Base-by-base conservation (phyloP, 2,329 filamentous ascomycete genomes). In the Torrubiellomyces zombiae region DNA sequence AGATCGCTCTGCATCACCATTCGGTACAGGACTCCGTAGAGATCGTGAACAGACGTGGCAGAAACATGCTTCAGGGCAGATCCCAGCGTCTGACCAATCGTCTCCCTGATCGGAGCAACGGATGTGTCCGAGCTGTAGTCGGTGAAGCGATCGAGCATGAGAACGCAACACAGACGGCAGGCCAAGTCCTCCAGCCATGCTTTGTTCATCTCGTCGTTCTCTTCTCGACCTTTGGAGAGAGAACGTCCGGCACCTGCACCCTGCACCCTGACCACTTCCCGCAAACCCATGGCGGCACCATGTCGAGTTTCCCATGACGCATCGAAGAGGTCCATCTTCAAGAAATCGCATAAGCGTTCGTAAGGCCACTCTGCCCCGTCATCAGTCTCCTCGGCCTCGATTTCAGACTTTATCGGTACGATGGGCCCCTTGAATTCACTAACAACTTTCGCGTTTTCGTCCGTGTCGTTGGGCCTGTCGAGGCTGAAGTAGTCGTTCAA, bases 121-220 rank as follows among this genome's bases (percentile, higher is more conserved):
- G 91, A 92, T 26, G 82, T 98, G 48, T 98, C 89, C 5, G 85
- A 93, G 30, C 91, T 89, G 54, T 94, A 98, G 45, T 98, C 89
- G 28, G 85, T 91, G 44, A 98, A 98, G 26, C 85, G 75, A 53
- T 98, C 89, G 10, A 98, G 71, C 74, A 98, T 94, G 40, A 98
- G 75, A 26, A 98, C 85, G 45, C 81, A 93, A 49, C 85, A 86
- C 24, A 98, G 66, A 14, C 89, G 78, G 42, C 85, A 94, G n/a
- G 85, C 82, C 25, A 98, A 63, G 43, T 98, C 86, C 43, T 95
- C 80, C 12, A 98, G 67, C 83, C 83, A 98, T 44, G 62, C 67
- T 32, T 75, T 69, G 40, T 95, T 98, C 21, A 80, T 59, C 2
- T 52, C 45, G 40, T 93, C 70, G 43, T 98, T 98, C 39, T 91